These are phyloP conservation scores for Penicillium salamii DNA, from an alignment of 495 filamentous ascomycete species.

Conservation along the genomic window DNA sequence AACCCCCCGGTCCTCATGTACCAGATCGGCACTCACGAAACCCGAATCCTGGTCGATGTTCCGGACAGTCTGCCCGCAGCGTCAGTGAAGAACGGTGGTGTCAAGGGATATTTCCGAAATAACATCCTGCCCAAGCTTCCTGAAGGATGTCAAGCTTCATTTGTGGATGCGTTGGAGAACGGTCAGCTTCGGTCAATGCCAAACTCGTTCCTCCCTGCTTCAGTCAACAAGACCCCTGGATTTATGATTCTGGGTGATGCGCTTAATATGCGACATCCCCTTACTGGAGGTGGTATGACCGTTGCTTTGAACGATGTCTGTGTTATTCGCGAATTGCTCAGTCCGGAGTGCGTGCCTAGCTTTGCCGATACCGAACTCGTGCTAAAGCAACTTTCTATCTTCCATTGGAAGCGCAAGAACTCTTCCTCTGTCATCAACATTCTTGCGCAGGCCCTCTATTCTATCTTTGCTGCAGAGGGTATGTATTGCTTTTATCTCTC, in stretches of 20 bases:
- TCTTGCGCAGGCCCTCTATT: slow-evolving; percentile 86
- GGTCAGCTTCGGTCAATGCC: slow-evolving; percentile 82
- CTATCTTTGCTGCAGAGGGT: slow-evolving; percentile 83
- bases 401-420: slow-evolving; percentile 86
- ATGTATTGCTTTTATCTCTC: slow-evolving; percentile 12
- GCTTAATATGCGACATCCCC: slow-evolving; percentile 93
- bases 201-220: slow-evolving; percentile 83
- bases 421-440: slow-evolving; percentile 91
- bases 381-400: slow-evolving; percentile 62
- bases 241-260: slow-evolving; percentile 85
- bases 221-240: slow-evolving; percentile 66
- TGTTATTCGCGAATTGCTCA: slow-evolving; percentile 67
- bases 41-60: slow-evolving; percentile 86
- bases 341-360: slow-evolving; percentile 60
- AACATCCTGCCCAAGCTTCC: slow-evolving; percentile 77
- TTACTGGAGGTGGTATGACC: slow-evolving; percentile 95
- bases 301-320: slow-evolving; percentile 88
- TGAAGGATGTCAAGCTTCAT: slow-evolving; percentile 65
- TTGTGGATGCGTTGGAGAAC: slow-evolving; percentile 69
- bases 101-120: slow-evolving; percentile 75
- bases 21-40: slow-evolving; percentile 95
- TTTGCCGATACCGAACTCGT: slow-evolving; percentile 66
- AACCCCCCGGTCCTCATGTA: slow-evolving; percentile 82
- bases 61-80: slow-evolving; percentile 76
- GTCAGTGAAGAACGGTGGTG: slow-evolving; percentile 65